Conservation (phyloP, 345 rosid species). For the Noccaea caerulescens region DNA sequence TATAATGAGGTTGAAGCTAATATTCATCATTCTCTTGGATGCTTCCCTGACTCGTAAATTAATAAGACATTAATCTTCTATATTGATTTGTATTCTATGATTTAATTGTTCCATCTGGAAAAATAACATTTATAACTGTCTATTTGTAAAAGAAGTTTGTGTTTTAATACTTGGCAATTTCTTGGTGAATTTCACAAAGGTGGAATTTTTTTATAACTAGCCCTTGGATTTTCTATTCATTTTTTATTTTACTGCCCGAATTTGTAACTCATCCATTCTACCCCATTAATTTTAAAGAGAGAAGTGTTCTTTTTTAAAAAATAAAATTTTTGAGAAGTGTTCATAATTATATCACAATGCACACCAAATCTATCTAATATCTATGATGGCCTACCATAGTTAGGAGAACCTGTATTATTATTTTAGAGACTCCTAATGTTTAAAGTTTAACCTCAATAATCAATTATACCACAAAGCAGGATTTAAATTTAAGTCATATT, state of each 20-base stretch:
- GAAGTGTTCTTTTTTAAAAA: background rate
- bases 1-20: conserved; percentile 46
- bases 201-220: conserved; percentile 20
- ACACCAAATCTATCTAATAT: background rate
- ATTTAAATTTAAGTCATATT: background rate
- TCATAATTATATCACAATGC: conserved; percentile 11
- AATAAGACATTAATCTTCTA: background rate
- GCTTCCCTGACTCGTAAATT: conserved; percentile 64
- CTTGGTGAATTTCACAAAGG: conserved; percentile 40
- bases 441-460: background rate
- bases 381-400: background rate
- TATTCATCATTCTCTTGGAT: conserved; percentile 58
- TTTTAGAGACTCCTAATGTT: background rate
- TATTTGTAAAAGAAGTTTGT: conserved; percentile 39
- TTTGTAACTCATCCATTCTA: conserved; percentile 22
- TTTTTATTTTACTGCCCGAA: conserved; percentile 2
- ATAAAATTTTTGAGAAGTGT: background rate
- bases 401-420: background rate
- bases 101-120: conserved; percentile 43
- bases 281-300: background rate
- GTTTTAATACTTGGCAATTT: conserved; percentile 30
- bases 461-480: background rate
- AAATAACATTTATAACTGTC: conserved; percentile 44
- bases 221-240: background rate
- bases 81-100: conserved; percentile 45